phyloP scores from a whole-genome alignment of 148 eudicot genomes.

The Diospyros lotus region DNA sequence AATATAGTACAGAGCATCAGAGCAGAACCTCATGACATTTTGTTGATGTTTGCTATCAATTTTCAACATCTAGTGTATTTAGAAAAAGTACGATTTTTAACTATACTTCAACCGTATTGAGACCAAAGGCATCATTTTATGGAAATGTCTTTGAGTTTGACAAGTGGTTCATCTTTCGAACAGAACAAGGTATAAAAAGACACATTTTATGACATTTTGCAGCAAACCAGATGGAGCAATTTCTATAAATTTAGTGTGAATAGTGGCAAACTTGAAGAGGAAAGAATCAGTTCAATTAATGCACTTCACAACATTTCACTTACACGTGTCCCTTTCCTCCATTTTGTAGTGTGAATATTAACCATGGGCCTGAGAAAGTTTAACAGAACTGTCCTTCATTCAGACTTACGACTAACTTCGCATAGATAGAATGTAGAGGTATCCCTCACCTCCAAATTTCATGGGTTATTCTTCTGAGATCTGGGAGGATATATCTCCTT shows the following conservation, averaged over 20 bases:
- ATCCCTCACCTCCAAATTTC: too few relatives aligned
- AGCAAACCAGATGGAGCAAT: conserved; percentile 1
- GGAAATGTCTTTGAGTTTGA: not conserved
- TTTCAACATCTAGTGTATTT: not conserved
- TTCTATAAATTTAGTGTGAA: not conserved
- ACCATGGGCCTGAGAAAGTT: too few relatives aligned
- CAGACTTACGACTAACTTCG: too few relatives aligned
- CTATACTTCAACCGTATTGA: not conserved
- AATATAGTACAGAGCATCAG: too few relatives aligned
- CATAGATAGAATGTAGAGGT: too few relatives aligned
- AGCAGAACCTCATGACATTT: not conserved
- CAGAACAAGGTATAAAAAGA: not conserved
- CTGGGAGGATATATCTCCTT: too few relatives aligned
- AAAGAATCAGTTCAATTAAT: too few relatives aligned
- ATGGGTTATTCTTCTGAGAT: too few relatives aligned
- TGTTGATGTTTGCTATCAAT: not conserved
- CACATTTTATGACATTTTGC: not conserved
- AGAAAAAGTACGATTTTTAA: not conserved
- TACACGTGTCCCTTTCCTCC: too few relatives aligned
- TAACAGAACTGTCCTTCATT: too few relatives aligned
- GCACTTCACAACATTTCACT: too few relatives aligned
- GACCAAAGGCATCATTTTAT: not conserved
- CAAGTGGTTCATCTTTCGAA: not conserved
- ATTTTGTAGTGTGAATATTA: too few relatives aligned
- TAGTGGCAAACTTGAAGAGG: not conserved